Base-by-base conservation (phyloP, 495 filamentous ascomycete genomes). In the Aspergillus hancockii region DNA sequence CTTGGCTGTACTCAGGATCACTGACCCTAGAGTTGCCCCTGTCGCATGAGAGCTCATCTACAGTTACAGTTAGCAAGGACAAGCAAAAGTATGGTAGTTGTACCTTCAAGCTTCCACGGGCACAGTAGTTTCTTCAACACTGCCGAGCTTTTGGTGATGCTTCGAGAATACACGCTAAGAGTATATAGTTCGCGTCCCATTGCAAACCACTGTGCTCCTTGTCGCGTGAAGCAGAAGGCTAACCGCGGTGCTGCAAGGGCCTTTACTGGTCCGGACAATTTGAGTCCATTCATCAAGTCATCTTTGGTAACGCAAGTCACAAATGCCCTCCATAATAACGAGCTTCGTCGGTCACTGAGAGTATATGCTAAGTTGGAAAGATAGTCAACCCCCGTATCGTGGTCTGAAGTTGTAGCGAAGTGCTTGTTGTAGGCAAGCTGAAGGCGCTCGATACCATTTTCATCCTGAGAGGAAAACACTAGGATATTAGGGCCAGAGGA, bases 201-300 rank as follows among this genome's bases (percentile, higher is more conserved):
- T 9, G 40, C 62, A 13, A 31, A 18, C 60, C 65, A 79, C 32
- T 79, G 75, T 1, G 75, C 75, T 22, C 75, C 75, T 58, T 79
- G 75, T 0, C 75, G 74, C 1, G 71, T 79, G 49, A 79, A 79
- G 1, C 77, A 61, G 32, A 72, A 70, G 1, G 57, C 67, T 6
- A 76, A 28, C 3, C 54, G 25, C 19, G 19, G 34, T 25, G 22
- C 55, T 0, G 30, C 18, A 13, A 38, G 36, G 5, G 46, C 23
- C 10, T 30, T 21, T 2, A 41, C 7, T 1, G 55, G 22, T 57
- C 54, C 23, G 19, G 28, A 36, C 31, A 16, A 41, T 16, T 40
- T 9, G 30, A 41, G 32, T 14, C 19, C 19, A 23, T 49, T 21
- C 23, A 14, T 3, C 10, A 38, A 14, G 10, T 38, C 34, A 32